Base-by-base conservation (phyloP, 2,329 filamentous ascomycete genomes). In the Xylaria sp. region DNA sequence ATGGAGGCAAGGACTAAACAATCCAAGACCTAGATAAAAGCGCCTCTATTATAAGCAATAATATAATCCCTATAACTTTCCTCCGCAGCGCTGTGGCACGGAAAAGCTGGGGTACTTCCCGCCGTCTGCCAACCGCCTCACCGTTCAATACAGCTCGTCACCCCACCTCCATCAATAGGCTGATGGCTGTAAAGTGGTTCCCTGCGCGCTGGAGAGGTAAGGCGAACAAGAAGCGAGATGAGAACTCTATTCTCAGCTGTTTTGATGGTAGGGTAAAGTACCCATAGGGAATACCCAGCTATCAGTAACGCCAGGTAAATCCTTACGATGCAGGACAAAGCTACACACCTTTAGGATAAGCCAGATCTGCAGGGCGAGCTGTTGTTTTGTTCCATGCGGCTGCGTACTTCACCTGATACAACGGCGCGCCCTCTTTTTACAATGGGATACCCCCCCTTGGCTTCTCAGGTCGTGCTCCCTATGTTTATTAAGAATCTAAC, bases 171-270 rank as follows among this genome's bases (percentile, higher is more conserved):
- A 64, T 23, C 21, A n/a, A 40, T 37, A 51, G 55, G 48, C 29
- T 35, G 50, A 57, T 53, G 57, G 57, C 60, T 58, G 23, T 35
- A 59, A 59, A 53, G 40, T 37, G 13, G 21, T 55, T 54, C 29
- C 27, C 51, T 58, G n/a, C 59, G 37, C 23, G 35, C 62, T 57
- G 53, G 54, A 40, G 54, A 47, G 40, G 65, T 60, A 65, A 68
- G 61, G 68, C 65, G 65, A 66, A 37, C 64, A 42, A 51, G 59
- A 70, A 68, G 60, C 68, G 68, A 70, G 47, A 70, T 70, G 61
- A 62, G 51, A 60, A 59, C 60, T 63, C 50, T 65, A 68, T 65
- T 68, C 42, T 65, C 54, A 54, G 62, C 61, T 59, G 54, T 55
- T 53, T 62, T 5, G 8, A 58, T 48, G 53, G 9, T 21, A 66